These are phyloP conservation scores for Toxoplasma gondii DNA, from an alignment of 169 alveolate species.

Conservation along the genomic window DNA sequence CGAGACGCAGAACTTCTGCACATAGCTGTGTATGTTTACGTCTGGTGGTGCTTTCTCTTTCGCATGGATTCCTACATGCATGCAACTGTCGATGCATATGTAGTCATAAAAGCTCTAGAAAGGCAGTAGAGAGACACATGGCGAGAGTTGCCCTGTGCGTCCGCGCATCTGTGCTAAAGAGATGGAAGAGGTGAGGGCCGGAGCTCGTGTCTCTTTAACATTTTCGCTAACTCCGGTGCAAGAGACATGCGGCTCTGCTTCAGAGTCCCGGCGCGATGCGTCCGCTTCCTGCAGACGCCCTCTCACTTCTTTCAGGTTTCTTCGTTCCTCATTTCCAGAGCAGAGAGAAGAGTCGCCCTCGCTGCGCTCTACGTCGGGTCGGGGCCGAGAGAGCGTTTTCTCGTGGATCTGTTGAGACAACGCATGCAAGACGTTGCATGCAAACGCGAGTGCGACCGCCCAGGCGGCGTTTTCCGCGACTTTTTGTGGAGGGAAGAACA, in stretches of 20 bases:
- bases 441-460: neutral
- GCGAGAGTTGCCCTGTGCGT: too few species aligned
- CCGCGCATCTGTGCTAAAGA: too few species aligned
- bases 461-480: neutral
- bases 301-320: slow-evolving; percentile 30
- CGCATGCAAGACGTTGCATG: slow-evolving; percentile 14
- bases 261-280: slow-evolving; percentile 32
- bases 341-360: slow-evolving; percentile 33
- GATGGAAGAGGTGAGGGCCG: too few species aligned
- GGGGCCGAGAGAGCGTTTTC: slow-evolving; percentile 12
- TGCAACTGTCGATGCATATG: too few species aligned
- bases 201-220: too few species aligned
- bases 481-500: neutral
- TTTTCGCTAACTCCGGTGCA: too few species aligned
- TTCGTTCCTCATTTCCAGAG: neutral
- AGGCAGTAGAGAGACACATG: too few species aligned
- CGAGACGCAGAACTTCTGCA: too few species aligned
- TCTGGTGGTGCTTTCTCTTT: too few species aligned
- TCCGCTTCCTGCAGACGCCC: slow-evolving; percentile 25
- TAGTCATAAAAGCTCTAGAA: too few species aligned
- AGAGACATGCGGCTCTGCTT: neutral
- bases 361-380: slow-evolving; percentile 55
- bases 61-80: too few species aligned
- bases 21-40: too few species aligned
- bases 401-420: neutral